Evolutionary conservation across 345 rosid genomes (phyloP).

Genomic region (Gossypium longicalyx): DNA sequence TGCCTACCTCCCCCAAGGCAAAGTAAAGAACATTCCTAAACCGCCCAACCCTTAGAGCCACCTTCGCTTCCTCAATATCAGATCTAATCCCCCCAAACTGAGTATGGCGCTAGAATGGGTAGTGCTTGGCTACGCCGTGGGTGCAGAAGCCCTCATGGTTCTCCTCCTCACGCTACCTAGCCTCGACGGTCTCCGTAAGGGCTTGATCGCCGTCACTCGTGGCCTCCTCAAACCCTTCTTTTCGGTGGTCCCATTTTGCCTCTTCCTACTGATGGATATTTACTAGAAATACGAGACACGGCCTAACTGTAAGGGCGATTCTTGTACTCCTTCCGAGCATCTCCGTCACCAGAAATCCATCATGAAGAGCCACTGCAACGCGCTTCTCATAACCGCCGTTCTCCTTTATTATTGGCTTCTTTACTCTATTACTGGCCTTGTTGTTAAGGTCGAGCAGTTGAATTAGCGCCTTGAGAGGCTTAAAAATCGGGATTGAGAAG

Average conservation of each 20-base stretch:
- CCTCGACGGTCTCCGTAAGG: conserved; percentile 67
- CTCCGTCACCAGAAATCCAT: conserved; percentile 89
- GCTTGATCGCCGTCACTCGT: conserved; percentile 75
- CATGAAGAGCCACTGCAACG: conserved; percentile 90
- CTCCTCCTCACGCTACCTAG: conserved; percentile 80
- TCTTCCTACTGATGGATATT: conserved; percentile 80
- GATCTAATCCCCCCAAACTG: background rate
- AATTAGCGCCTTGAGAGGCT: conserved; percentile 68
- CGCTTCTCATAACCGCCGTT: conserved; percentile 67
- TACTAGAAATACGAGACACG: conserved; percentile 93
- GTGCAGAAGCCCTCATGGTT: conserved; percentile 85
- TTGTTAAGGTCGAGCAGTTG: conserved; percentile 63
- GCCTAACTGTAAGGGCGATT: conserved; percentile 64
- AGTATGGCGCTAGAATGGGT: conserved; percentile 91
- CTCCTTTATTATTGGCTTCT: conserved; percentile 81
- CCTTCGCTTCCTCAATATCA: background rate
- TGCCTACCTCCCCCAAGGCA: background rate
- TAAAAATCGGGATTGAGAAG: conserved; percentile 37
- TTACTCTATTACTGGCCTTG: conserved; percentile 65
- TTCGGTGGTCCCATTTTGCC: conserved; percentile 77
- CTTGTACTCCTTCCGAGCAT: conserved; percentile 78
- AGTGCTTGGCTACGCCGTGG: conserved; percentile 82
- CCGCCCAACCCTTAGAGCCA: background rate
- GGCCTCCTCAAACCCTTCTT: conserved; percentile 82
- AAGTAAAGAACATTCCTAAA: background rate